These are phyloP conservation scores for Cryphonectria parasitica DNA, from an alignment of 2,329 filamentous ascomycete genomes.

Conservation along the genomic window DNA sequence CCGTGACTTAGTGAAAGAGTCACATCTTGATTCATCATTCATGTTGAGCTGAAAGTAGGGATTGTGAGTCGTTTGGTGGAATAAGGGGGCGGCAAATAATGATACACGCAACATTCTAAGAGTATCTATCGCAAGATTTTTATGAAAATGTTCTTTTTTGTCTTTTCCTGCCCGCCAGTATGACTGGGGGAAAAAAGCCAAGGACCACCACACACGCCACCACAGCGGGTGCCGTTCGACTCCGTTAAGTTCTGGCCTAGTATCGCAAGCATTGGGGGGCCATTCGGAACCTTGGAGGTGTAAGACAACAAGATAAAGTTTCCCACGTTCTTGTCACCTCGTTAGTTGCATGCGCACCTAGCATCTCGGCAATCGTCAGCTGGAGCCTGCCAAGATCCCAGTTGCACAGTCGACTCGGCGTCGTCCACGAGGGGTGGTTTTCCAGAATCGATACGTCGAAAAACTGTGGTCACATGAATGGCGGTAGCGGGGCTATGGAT, in stretches of 20 bases:
- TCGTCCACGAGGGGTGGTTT: neutral
- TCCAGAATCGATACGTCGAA: conserved; percentile 9
- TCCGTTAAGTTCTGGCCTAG: neutral
- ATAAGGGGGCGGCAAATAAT: neutral
- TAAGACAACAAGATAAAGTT: neutral
- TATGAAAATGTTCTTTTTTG: neutral
- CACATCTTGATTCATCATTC: neutral
- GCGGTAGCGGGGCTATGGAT: neutral
- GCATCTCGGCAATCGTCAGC: conserved; percentile 6
- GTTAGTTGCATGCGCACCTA: conserved; percentile 16
- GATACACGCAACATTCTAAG: neutral
- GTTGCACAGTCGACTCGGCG: too few species aligned
- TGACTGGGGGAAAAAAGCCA: neutral
- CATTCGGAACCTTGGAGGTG: conserved; percentile 9
- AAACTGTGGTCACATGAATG: conserved; percentile 1
- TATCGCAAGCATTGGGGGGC: neutral
- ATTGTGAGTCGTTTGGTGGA: neutral
- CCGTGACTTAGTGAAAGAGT: neutral
- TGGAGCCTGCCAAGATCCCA: conserved; percentile 6
- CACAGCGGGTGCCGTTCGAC: neutral
- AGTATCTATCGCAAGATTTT: neutral
- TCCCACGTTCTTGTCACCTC: conserved; percentile 7
- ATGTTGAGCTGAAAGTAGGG: conserved; percentile 4
- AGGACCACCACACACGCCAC: neutral
- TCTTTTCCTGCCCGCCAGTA: too few species aligned